Evolutionary conservation across 2,329 filamentous ascomycete species (phyloP).

Genomic region (Ophiocordyceps robertsii): DNA sequence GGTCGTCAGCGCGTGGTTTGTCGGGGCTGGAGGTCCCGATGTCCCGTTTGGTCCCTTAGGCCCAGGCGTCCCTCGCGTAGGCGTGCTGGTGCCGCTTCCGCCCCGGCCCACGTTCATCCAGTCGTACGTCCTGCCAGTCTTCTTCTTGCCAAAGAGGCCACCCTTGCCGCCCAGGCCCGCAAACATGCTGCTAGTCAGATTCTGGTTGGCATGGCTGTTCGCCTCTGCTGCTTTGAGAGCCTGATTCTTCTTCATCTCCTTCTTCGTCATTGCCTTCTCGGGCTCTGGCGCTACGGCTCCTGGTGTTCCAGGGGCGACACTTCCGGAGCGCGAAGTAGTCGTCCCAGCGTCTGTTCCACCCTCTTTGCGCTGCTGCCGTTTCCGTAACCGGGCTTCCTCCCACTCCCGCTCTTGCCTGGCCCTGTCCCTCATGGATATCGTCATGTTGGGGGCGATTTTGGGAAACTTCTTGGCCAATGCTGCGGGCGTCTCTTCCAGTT

Average conservation of each 20-base stretch:
- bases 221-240: conserved; percentile 68
- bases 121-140: conserved; percentile 53
- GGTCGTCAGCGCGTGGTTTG: conserved; percentile 32
- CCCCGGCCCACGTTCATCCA: conserved; percentile 52
- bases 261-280: conserved; percentile 68
- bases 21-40: conserved; percentile 15
- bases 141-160: conserved; percentile 42
- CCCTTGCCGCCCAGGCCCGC: conserved; percentile 50
- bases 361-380: conserved; percentile 50
- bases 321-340: conserved; percentile 37
- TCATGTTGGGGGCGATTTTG: conserved; percentile 35
- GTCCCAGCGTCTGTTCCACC: conserved; percentile 37
- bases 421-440: conserved; percentile 44
- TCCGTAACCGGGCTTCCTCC: conserved; percentile 59
- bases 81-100: conserved; percentile 41
- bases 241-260: conserved; percentile 65
- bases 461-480: conserved; percentile 29
- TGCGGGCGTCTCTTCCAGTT: conserved; percentile 20
- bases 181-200: conserved; percentile 68
- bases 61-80: conserved; percentile 21
- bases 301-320: conserved; percentile 46
- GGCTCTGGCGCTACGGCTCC: conserved; percentile 48
- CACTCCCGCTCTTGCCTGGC: conserved; percentile 53
- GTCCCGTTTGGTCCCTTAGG: conserved; percentile 19
- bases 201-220: conserved; percentile 68